These are phyloP conservation scores for Colletotrichum theobromicola DNA, from an alignment of 2,329 filamentous ascomycete species.

Conservation along the genomic window DNA sequence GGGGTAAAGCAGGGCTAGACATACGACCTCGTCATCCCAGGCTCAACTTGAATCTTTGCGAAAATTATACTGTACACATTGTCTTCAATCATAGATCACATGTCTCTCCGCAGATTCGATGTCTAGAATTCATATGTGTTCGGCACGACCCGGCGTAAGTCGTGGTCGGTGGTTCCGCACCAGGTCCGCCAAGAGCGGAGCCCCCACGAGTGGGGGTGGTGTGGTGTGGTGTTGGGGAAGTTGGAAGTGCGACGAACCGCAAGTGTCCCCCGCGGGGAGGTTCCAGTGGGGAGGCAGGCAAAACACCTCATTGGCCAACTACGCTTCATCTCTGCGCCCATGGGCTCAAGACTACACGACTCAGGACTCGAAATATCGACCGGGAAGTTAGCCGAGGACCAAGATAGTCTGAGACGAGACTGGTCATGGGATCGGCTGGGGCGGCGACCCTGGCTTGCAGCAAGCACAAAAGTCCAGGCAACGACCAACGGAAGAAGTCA, in stretches of 20 bases:
- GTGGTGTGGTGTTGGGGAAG: not conserved
- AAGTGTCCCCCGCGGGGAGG: not conserved
- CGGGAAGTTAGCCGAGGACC: not conserved
- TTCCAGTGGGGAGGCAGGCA: not conserved
- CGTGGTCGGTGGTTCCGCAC: not conserved
- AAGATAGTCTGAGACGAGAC: not conserved
- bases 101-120: not conserved
- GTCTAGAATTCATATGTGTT: not conserved
- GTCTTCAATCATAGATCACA: no score
- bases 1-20: no score
- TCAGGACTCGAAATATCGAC: not conserved
- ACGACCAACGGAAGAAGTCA: not conserved
- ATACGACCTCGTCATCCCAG: no score
- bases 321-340: not conserved
- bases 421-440: not conserved
- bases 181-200: not conserved
- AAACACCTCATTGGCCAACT: not conserved
- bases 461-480: not conserved
- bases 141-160: not conserved
- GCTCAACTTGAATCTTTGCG: no score
- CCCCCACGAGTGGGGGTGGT: not conserved
- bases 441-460: not conserved
- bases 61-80: no score
- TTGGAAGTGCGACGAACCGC: not conserved
- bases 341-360: not conserved